Conservation (phyloP, 2,329 filamentous ascomycete species). For the Fusarium piperis region DNA sequence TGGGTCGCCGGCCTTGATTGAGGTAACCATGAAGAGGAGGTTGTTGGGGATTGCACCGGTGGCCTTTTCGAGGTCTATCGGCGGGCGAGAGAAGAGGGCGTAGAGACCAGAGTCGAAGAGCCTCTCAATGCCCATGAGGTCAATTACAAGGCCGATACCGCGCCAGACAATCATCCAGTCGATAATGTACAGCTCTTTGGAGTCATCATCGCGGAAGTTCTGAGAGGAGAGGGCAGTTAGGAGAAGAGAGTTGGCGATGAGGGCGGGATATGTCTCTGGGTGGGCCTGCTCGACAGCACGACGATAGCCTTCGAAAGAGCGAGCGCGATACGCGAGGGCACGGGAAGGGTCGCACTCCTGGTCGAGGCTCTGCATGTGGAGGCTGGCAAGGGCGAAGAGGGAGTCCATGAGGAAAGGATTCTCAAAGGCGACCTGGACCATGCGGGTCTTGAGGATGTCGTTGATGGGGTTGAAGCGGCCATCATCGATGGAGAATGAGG, state of each 20-base stretch:
- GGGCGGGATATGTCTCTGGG: conserved; percentile 58
- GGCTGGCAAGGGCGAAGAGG: conserved; percentile 61
- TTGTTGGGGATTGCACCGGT: conserved; percentile 56
- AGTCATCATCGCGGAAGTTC: conserved; percentile 59
- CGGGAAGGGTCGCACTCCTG: conserved; percentile 52
- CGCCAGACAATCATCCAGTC: conserved; percentile 67
- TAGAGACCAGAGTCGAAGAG: conserved; percentile 55
- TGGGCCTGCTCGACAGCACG: conserved; percentile 59
- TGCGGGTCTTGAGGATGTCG: conserved; percentile 55
- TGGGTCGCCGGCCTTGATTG: conserved; percentile 53
- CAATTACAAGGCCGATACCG: conserved; percentile 61
- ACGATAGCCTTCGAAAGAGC: conserved; percentile 61
- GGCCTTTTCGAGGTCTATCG: conserved; percentile 56
- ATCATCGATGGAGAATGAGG: conserved; percentile 56
- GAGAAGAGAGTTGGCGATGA: conserved; percentile 62
- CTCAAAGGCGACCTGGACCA: conserved; percentile 62
- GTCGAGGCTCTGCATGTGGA: conserved; percentile 57
- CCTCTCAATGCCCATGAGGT: conserved; percentile 42
- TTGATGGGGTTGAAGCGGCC: conserved; percentile 49
- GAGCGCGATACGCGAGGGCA: conserved; percentile 57
- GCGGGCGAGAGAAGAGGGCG: conserved; percentile 59
- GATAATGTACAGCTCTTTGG: conserved; percentile 59
- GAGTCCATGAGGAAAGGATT: conserved; percentile 66
- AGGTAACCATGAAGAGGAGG: conserved; percentile 60
- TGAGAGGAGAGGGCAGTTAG: conserved; percentile 62